phyloP scores from a whole-genome alignment of 2,329 filamentous ascomycete genomes.

The Zymoseptoria brevis region DNA sequence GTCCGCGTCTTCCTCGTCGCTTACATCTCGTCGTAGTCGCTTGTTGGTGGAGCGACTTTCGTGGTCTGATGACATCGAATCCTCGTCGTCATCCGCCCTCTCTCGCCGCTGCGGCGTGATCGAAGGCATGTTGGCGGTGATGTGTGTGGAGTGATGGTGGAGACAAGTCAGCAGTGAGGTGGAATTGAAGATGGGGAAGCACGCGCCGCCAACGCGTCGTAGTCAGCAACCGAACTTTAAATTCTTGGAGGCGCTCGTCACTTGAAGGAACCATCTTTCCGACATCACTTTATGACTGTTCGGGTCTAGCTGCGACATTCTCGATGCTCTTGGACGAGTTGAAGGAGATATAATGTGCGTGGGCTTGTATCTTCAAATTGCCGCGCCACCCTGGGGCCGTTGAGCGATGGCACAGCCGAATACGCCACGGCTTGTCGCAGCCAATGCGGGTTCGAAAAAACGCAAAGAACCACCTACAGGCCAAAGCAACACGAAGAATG shows the following conservation, averaged over 20 bases:
- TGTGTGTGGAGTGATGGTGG: background rate
- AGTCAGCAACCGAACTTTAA: background rate
- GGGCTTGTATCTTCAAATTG: background rate
- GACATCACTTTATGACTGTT: background rate
- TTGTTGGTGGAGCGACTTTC: constrained; percentile 10
- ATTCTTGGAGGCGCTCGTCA: background rate
- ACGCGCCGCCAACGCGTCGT: constrained; percentile 1
- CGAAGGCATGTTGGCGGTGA: constrained; percentile 7
- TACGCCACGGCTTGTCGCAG: constrained; percentile 1
- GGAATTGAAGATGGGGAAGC: too few species aligned
- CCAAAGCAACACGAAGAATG: constrained; percentile 1
- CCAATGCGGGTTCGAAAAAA: constrained; percentile 14
- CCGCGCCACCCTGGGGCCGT: background rate
- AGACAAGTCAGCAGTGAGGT: background rate
- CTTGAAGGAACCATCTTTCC: background rate
- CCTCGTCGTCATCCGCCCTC: constrained; percentile 8
- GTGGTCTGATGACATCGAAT: constrained; percentile 5
- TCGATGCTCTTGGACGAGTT: background rate
- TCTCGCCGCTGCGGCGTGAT: constrained; percentile 12
- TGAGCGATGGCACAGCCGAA: constrained; percentile 6
- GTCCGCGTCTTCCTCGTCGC: constrained; percentile 5
- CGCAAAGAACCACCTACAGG: constrained; percentile 21
- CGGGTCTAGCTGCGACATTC: background rate
- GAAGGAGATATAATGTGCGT: too few species aligned
- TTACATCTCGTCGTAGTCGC: constrained; percentile 9